Percentiles rank a stretch among this genome's conserved stretches.
Conservation (phyloP, 345 rosid genomes). For the Firmiana major region DNA sequence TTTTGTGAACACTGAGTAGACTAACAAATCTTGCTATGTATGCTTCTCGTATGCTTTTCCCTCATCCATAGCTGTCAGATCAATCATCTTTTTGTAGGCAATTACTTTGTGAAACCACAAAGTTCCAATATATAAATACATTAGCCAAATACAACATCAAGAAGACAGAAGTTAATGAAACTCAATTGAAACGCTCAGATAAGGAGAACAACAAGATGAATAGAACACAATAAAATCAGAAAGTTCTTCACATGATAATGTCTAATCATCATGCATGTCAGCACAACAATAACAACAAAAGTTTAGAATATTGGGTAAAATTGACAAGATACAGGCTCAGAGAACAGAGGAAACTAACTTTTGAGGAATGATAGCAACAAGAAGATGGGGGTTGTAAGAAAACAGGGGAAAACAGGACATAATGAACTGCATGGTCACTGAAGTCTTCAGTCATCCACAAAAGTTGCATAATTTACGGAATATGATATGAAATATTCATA, state of each 20-base stretch:
- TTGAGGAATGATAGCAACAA: background rate
- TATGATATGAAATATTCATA: background rate
- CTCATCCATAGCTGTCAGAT: background rate
- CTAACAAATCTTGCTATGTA: background rate
- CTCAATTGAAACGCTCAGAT: background rate
- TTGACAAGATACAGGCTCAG: background rate
- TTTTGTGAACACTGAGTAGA: background rate
- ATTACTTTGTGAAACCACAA: background rate
- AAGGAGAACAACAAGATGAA: background rate
- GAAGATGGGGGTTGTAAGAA: background rate
- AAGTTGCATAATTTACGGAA: background rate
- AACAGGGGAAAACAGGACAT: background rate
- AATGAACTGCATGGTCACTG: background rate
- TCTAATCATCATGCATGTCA: background rate
- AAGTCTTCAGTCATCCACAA: background rate
- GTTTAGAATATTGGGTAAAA: background rate
- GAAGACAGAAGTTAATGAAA: background rate
- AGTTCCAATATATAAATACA: background rate
- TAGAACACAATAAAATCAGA: background rate
- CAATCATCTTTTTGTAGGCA: background rate
- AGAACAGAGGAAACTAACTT: background rate
- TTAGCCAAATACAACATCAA: background rate
- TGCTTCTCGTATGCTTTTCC: background rate
- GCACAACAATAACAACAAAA: background rate
- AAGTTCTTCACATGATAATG: background rate